phyloP scores from a whole-genome alignment of 179 eudicot species.

The Sideroxylon spinosum region DNA sequence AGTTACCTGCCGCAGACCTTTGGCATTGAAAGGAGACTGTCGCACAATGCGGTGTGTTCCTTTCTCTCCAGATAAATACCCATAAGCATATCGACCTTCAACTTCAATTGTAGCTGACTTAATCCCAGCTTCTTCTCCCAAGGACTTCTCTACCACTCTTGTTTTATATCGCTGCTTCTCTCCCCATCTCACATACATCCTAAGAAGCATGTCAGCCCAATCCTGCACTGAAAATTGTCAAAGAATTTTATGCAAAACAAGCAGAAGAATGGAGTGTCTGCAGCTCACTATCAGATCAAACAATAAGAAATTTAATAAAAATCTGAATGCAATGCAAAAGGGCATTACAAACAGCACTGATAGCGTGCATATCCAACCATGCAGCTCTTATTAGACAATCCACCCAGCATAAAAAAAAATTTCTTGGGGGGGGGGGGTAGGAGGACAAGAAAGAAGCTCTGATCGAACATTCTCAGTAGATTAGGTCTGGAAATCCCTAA shows the following conservation, averaged over 20 bases:
- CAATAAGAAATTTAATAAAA: background rate
- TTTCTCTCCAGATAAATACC: conserved; percentile 92
- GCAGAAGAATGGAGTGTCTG: conserved; percentile 9
- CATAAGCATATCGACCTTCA: conserved; percentile 93
- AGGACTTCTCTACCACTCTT: conserved; percentile 78
- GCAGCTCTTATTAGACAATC: background rate
- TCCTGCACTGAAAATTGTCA: conserved; percentile 96
- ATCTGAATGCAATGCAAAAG: background rate
- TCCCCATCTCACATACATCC: conserved; percentile 98
- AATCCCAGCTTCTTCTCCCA: conserved; percentile 97
- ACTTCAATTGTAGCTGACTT: conserved; percentile 87
- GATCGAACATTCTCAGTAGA: background rate
- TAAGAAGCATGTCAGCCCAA: conserved; percentile 99
- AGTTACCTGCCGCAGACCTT: conserved; percentile 93
- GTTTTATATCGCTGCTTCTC: conserved; percentile 85
- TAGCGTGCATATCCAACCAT: background rate
- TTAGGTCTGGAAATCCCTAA: background rate
- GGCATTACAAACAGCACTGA: background rate
- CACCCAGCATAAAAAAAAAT: background rate
- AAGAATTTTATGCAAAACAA: conserved; percentile 41
- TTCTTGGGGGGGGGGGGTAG: background rate
- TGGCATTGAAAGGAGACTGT: conserved; percentile 89
- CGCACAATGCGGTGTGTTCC: conserved; percentile 91
- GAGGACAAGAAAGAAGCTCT: background rate
- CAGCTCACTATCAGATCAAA: conserved; percentile 9